phyloP scores from a whole-genome alignment of 345 rosid genomes.

The Populus davidiana region DNA sequence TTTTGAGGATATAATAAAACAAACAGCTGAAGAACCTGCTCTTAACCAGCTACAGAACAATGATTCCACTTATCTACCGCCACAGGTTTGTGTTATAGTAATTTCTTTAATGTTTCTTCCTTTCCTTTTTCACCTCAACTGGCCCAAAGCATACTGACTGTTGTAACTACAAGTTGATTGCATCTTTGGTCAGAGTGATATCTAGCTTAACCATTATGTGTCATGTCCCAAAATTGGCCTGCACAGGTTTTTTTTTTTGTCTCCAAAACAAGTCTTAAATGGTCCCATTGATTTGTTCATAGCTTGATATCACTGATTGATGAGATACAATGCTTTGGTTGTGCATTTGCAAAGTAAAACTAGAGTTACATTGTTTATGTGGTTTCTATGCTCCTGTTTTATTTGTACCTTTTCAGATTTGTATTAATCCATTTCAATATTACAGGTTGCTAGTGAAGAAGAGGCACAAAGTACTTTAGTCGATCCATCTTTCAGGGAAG shows the following conservation, averaged over 20 bases:
- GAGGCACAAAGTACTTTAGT: conserved; percentile 41
- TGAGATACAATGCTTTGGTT: neutral
- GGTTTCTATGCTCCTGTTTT: neutral
- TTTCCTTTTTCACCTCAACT: no score
- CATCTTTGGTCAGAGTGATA: no score
- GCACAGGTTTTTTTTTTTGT: conserved; percentile 2
- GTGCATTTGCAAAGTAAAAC: neutral
- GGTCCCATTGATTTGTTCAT: no score
- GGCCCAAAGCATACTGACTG: neutral
- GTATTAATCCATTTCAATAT: conserved; percentile 1
- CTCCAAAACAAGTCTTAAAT: neutral
- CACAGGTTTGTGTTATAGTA: conserved; percentile 33
- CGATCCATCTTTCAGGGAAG: conserved; percentile 30
- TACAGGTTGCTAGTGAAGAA: conserved; percentile 33
- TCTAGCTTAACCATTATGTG: neutral
- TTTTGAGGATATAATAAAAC: conserved; percentile 46
- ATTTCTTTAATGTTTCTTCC: neutral
- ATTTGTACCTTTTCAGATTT: neutral
- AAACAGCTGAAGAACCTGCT: conserved; percentile 33
- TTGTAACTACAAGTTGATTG: neutral
- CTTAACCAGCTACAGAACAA: conserved; percentile 14
- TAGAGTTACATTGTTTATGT: neutral
- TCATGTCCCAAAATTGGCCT: neutral
- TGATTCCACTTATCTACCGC: conserved; percentile 8
- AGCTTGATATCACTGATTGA: neutral